Evolutionary conservation across 352 stramenopile species (phyloP).

Genomic region (Phytophthora citrophthora): DNA sequence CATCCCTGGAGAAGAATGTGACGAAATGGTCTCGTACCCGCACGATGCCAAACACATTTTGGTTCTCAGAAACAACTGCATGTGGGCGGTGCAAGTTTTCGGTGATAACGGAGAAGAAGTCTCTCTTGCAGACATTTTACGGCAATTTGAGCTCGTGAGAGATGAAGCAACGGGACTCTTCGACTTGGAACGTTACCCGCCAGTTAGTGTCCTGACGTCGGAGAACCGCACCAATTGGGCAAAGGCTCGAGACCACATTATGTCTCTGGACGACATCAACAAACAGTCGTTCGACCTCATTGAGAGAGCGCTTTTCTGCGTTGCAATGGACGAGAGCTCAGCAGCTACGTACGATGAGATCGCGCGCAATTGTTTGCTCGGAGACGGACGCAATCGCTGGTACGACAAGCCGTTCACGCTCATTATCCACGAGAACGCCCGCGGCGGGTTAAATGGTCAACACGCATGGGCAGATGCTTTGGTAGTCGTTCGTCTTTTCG

Average conservation of each 20-base stretch:
- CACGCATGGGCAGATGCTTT: constrained; percentile 98
- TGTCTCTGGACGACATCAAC: constrained; percentile 87
- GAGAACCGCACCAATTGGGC: constrained; percentile 96
- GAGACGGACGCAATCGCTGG: constrained; percentile 95
- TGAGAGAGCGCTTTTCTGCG: constrained; percentile 92
- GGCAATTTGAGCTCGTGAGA: constrained; percentile 86
- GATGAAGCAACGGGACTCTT: constrained; percentile 88
- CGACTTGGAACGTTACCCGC: constrained; percentile 85
- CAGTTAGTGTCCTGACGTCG: constrained; percentile 94
- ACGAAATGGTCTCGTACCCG: constrained; percentile 90
- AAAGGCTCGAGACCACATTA: constrained; percentile 86
- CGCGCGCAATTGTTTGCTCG: constrained; percentile 82
- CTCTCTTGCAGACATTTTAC: constrained; percentile 77
- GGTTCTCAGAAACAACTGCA: constrained; percentile 92
- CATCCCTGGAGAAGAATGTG: constrained; percentile 91
- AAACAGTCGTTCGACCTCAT: constrained; percentile 93
- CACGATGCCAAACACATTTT: constrained; percentile 93
- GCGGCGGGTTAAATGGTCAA: constrained; percentile 95
- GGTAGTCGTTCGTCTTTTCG: constrained; percentile 93
- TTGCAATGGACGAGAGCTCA: constrained; percentile 92
- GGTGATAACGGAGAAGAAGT: constrained; percentile 76
- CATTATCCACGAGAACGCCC: constrained; percentile 96
- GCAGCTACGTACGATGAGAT: constrained; percentile 87
- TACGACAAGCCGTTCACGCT: constrained; percentile 99
- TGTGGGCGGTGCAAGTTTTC: constrained; percentile 85